Conservation (phyloP, 192 early-diverging fungal genomes). For the Mortierella alpina region DNA sequence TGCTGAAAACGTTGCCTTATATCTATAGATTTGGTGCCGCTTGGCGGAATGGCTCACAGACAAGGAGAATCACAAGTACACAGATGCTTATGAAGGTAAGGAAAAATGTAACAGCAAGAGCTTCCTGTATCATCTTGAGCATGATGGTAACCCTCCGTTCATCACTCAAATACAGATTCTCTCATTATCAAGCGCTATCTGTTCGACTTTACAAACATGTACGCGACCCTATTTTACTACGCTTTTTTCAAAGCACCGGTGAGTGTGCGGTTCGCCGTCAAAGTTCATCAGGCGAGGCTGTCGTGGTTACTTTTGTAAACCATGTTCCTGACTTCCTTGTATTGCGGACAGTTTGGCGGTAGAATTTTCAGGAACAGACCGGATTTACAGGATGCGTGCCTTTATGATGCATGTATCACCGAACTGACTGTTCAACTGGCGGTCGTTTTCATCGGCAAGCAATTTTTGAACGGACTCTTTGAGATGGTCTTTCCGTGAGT, state of each 20-base stretch:
- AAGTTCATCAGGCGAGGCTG: neutral
- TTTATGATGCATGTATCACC: slow-evolving; percentile 58
- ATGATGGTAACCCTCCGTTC: neutral
- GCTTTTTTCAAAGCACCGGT: slow-evolving; percentile 60
- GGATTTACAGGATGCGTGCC: slow-evolving; percentile 34
- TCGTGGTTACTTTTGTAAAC: neutral
- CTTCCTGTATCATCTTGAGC: neutral
- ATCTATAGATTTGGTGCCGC: slow-evolving; percentile 25
- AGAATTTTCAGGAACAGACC: slow-evolving; percentile 11
- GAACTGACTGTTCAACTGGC: slow-evolving; percentile 69
- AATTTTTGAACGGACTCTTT: slow-evolving; percentile 58
- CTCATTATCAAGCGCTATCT: slow-evolving; percentile 67
- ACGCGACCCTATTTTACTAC: slow-evolving; percentile 66
- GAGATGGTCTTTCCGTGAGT: slow-evolving; percentile 62
- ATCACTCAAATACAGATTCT: slow-evolving; percentile 38
- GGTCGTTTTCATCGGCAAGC: slow-evolving; percentile 69
- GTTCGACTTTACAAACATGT: slow-evolving; percentile 72
- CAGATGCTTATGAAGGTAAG: slow-evolving; percentile 56
- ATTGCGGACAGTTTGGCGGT: slow-evolving; percentile 9
- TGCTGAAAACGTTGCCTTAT: neutral
- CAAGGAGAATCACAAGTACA: slow-evolving; percentile 61
- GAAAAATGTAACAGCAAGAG: neutral
- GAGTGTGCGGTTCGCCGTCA: neutral
- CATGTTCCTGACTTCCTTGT: neutral
- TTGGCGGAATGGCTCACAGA: slow-evolving; percentile 53